Evolutionary conservation across 2,329 filamentous ascomycete genomes (phyloP), one percentile per base, ranked within the genome.

Genomic region (Aspergillus sp.): DNA sequence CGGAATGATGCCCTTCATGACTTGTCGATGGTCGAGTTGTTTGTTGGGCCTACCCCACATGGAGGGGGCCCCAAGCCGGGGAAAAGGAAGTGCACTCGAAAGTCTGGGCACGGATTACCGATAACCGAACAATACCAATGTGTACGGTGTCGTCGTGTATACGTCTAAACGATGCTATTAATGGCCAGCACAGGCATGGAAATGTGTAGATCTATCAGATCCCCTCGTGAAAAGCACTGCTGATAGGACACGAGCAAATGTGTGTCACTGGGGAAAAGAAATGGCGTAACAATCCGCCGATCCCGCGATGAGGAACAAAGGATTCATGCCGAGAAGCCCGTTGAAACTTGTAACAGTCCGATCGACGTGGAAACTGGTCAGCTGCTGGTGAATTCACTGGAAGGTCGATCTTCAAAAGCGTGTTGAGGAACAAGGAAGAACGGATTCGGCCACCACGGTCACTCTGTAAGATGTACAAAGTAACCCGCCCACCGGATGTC

Each of bases 61-160:
- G 50, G 50, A 48, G 51, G 41, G 34, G n/a, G 6, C 24, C 1
- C 54, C 48, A 52, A 50, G 45, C 45, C 55, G 56, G 56, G 37
- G 51, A 34, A 58, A 58, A 45, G 56, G 56, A 58, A 50, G 51
- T 50, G 24, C 24, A 30, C 27, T 30, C 9, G 27, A 30, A 30
- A 30, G 27, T 45, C 42, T 34, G 40, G 15, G 19, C n/a, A 48
- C 45, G 15, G 37, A 51, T 41, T 41, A 33, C 49, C 49, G 49
- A 51, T 33, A 51, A 30, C 49, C 49, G 39, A 30, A 42, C 22
- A 34, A 13, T 17, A 24, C 13, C 19, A 27, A 12, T n/a, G 22
- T 37, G 8, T 11, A 30, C 3, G 20, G 20, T 20, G 20, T 20
- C 20, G 27, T 11, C 9, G 27, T 30, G 27, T 30, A 7, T 24